phyloP scores from a whole-genome alignment of 106 monocot genomes.

The Chionographis japonica region DNA sequence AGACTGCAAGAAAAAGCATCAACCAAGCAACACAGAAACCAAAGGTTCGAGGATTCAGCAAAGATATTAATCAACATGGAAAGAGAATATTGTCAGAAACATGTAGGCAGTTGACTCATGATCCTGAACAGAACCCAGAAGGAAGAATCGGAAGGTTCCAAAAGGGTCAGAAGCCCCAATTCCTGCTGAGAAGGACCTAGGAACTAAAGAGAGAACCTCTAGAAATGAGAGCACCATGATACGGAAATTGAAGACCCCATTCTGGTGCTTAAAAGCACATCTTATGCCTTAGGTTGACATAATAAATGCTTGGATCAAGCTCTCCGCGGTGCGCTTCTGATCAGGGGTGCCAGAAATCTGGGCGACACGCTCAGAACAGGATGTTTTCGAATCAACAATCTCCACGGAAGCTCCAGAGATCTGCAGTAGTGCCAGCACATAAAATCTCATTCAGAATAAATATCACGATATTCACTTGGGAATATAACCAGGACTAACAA shows the following conservation, averaged over 20 bases:
- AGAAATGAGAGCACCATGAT: not conserved
- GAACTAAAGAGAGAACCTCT: not conserved
- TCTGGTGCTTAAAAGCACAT: not conserved
- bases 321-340: slow-evolving; percentile 85
- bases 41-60: slow-evolving; percentile 1
- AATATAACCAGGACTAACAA: not conserved
- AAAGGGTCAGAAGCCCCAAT: not conserved
- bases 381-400: slow-evolving; percentile 73
- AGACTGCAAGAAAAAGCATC: slow-evolving; percentile 6
- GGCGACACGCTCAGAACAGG: slow-evolving; percentile 68
- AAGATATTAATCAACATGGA: not conserved
- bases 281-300: slow-evolving; percentile 59
- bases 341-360: slow-evolving; percentile 80
- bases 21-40: slow-evolving; percentile 3
- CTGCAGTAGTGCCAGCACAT: slow-evolving; percentile 36
- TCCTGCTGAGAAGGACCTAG: not conserved
- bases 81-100: slow-evolving; percentile 3
- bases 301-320: slow-evolving; percentile 92
- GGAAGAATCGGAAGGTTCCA: not conserved
- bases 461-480: not conserved
- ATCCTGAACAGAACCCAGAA: not conserved
- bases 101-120: not conserved
- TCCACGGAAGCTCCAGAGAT: slow-evolving; percentile 90
- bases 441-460: not conserved
- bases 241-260: not conserved